Evolutionary conservation across 305 asterid genomes (phyloP).

Genomic region (Fraxinus paxiana): DNA sequence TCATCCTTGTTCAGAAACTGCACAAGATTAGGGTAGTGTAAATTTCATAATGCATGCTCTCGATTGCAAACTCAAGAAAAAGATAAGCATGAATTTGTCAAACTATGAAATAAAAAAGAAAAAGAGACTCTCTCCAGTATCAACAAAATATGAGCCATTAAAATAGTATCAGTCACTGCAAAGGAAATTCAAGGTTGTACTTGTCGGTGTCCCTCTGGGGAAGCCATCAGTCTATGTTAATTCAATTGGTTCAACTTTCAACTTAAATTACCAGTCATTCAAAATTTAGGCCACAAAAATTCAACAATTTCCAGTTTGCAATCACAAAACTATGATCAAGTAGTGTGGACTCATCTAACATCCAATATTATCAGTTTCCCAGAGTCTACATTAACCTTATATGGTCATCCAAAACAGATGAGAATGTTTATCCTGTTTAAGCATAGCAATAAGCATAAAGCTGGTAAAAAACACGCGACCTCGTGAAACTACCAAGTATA

Average conservation of each 20-base stretch:
- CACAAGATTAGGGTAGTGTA: slow-evolving; percentile 22
- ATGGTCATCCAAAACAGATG: neutral
- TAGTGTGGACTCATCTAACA: neutral
- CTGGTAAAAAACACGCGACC: neutral
- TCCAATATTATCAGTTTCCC: neutral
- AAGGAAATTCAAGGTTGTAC: neutral
- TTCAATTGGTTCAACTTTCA: neutral
- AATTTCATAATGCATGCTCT: neutral
- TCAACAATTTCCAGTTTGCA: neutral
- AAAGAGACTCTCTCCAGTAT: neutral
- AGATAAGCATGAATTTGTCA: neutral
- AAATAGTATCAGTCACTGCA: neutral
- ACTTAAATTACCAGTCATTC: neutral
- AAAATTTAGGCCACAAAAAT: neutral
- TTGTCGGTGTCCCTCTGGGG: neutral
- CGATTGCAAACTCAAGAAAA: neutral
- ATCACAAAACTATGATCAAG: neutral
- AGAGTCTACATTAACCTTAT: neutral
- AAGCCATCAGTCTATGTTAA: neutral
- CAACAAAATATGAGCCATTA: neutral
- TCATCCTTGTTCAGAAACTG: slow-evolving; percentile 89
- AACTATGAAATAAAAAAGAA: neutral
- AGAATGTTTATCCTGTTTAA: neutral
- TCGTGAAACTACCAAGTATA: neutral
- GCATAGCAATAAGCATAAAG: neutral